phyloP scores from a whole-genome alignment of 768 basidiomycete species.

The Panellus pusillus region DNA sequence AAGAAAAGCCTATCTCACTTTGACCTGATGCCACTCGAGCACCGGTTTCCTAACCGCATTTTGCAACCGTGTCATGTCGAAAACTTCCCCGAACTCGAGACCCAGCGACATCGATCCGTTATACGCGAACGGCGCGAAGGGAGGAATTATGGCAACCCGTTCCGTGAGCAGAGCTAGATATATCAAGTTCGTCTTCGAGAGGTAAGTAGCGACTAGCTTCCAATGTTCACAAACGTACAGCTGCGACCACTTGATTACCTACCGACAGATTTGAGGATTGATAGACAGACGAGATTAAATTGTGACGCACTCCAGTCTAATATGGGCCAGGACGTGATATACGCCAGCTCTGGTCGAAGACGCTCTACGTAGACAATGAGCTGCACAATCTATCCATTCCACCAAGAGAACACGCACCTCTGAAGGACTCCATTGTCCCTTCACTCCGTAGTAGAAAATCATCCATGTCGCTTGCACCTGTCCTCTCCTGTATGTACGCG shows the following conservation, averaged over 20 bases:
- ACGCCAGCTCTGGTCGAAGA: not conserved
- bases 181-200: conserved; percentile 1
- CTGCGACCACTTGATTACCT: not conserved
- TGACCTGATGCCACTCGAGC: conserved; percentile 39
- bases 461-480: not conserved
- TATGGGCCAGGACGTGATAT: not conserved
- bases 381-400: no score
- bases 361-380: not conserved
- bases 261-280: not conserved
- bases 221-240: not conserved
- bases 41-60: conserved; percentile 27
- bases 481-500: not conserved
- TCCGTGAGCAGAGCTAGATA: conserved; percentile 1
- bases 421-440: not conserved
- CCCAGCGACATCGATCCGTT: conserved; percentile 3
- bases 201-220: no score
- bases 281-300: not conserved
- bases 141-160: conserved; percentile 1
- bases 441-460: not conserved
- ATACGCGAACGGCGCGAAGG: not conserved
- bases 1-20: conserved; percentile 10
- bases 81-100: conserved; percentile 32
- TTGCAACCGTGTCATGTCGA: conserved; percentile 33
- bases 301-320: not conserved
- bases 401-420: not conserved